Percentiles rank a stretch among this genome's conserved stretches.
Evolutionary conservation across 768 basidiomycete species (phyloP).

Genomic region (Cubamyces sp.): DNA sequence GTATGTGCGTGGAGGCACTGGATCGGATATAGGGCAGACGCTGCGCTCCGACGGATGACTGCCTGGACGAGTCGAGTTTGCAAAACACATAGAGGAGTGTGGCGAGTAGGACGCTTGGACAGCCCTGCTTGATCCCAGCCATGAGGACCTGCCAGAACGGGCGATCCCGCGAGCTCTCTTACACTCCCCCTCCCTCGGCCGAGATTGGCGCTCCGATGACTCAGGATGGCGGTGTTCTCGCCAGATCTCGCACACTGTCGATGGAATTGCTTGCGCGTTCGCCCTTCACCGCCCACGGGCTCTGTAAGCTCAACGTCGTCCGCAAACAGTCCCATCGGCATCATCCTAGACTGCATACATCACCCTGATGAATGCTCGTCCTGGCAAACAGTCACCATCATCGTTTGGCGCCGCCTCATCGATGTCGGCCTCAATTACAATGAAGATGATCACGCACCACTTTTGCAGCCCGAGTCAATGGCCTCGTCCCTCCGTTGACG

Average conservation of each 20-base stretch:
- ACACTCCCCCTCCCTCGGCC: neutral
- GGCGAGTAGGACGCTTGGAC: conserved; percentile 16
- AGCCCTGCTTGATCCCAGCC: conserved; percentile 18
- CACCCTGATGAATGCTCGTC: conserved; percentile 4
- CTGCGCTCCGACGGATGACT: conserved; percentile 38
- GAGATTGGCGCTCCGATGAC: conserved; percentile 24
- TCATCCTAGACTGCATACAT: neutral
- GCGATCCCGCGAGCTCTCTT: conserved; percentile 16
- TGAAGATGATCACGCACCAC: neutral
- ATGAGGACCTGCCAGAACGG: neutral
- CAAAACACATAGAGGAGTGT: conserved; percentile 23
- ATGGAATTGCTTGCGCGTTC: conserved; percentile 5
- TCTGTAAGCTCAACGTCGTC: neutral
- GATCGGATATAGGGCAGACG: conserved; percentile 48
- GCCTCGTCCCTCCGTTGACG: conserved; percentile 5
- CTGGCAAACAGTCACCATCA: neutral
- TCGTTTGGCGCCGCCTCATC: conserved; percentile 9
- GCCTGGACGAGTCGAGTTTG: conserved; percentile 49
- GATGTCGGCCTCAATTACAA: conserved; percentile 5
- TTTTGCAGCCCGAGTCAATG: conserved; percentile 13
- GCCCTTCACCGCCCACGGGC: neutral
- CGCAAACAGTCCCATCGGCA: neutral
- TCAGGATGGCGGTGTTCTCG: conserved; percentile 15
- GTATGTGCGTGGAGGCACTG: conserved; percentile 7
- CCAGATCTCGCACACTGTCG: conserved; percentile 12